Conservation (phyloP, 139 green algal species). For the Picochlorum sp. region DNA sequence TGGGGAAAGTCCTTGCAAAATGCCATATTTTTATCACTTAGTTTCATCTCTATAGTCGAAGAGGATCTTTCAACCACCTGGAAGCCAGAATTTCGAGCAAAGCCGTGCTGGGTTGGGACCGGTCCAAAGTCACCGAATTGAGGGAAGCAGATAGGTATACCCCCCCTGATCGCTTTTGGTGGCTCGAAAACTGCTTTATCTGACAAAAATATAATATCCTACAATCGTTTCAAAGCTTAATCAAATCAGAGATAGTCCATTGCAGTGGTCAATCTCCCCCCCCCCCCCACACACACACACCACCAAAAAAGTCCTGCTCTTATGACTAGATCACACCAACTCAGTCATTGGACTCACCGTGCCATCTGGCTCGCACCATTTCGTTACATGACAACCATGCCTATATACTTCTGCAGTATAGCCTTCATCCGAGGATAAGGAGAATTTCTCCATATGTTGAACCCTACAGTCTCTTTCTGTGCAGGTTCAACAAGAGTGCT, state of each 20-base stretch:
- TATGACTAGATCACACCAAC: too few relatives aligned
- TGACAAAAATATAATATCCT: neutral
- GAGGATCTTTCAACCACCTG: conserved; percentile 10
- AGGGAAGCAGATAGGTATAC: conserved; percentile 76
- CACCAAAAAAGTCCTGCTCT: too few relatives aligned
- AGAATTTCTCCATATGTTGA: too few relatives aligned
- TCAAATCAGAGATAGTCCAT: too few relatives aligned
- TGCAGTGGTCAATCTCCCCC: too few relatives aligned
- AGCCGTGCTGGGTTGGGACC: conserved; percentile 60
- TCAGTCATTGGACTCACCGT: conserved; percentile 69
- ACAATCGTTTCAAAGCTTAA: too few relatives aligned
- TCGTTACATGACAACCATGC: conserved; percentile 57
- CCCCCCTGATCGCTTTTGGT: conserved; percentile 78
- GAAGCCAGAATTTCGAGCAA: conserved; percentile 66
- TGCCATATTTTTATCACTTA: conserved; percentile 5
- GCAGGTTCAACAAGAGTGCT: too few relatives aligned
- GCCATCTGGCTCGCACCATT: conserved; percentile 31
- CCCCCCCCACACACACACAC: too few relatives aligned
- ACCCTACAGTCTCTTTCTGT: too few relatives aligned
- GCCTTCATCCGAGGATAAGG: too few relatives aligned
- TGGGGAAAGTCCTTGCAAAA: conserved; percentile 24
- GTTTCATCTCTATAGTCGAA: conserved; percentile 11
- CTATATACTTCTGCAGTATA: conserved; percentile 31
- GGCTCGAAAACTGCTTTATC: conserved; percentile 67
- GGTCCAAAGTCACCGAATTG: conserved; percentile 75